Evolutionary conservation across 2,329 filamentous ascomycete species (phyloP).

Genomic region (Fusarium torulosum): DNA sequence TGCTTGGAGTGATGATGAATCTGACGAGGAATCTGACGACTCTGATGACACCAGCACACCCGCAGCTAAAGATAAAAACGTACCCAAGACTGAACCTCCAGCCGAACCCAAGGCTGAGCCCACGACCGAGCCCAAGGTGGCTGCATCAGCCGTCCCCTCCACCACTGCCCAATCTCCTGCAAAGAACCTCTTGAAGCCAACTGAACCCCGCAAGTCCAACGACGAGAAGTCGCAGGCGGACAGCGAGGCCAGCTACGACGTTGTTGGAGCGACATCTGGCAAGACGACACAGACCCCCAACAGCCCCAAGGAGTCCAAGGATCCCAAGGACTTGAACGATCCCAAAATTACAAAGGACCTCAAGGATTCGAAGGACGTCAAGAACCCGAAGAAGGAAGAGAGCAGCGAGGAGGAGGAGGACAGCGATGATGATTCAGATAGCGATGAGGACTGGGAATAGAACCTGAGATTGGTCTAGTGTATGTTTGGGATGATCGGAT

Average conservation of each 20-base stretch:
- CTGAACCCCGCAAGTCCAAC: slow-evolving; percentile 79
- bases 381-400: slow-evolving; percentile 22
- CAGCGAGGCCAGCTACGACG: slow-evolving; percentile 95
- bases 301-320: slow-evolving; percentile 73
- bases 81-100: slow-evolving; percentile 54
- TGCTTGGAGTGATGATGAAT: slow-evolving; percentile 78
- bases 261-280: slow-evolving; percentile 83
- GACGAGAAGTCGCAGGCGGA: slow-evolving; percentile 92
- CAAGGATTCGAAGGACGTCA: not conserved
- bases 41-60: slow-evolving; percentile 45
- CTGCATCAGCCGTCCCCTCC: slow-evolving; percentile 67
- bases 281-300: slow-evolving; percentile 81
- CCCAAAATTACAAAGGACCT: not conserved
- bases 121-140: slow-evolving; percentile 41
- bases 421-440: slow-evolving; percentile 34
- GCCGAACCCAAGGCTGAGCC: slow-evolving; percentile 53
- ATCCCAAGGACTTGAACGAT: slow-evolving; percentile 6
- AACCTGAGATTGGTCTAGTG: slow-evolving; percentile 19
- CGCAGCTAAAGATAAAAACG: slow-evolving; percentile 41
- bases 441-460: slow-evolving; percentile 82
- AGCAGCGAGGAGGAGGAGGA: slow-evolving; percentile 27
- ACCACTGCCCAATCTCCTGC: slow-evolving; percentile 69
- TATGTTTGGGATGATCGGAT: slow-evolving; percentile 32
- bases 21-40: slow-evolving; percentile 38
- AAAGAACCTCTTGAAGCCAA: slow-evolving; percentile 67